Base-by-base conservation (phyloP, 2,329 filamentous ascomycete species). In the Aureobasidium leucospermi region DNA sequence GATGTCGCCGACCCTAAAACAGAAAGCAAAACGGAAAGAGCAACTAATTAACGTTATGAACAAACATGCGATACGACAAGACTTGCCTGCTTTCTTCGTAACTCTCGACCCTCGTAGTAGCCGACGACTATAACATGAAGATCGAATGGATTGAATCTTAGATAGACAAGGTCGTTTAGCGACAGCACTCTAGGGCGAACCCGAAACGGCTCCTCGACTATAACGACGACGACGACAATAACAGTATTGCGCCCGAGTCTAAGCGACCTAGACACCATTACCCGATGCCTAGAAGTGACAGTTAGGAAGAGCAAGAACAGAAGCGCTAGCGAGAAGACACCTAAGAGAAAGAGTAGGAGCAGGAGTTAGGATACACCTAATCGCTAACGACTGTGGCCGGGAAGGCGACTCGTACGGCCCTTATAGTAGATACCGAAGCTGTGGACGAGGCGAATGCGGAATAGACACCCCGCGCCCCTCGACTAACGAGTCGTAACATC, bases 141-240 rank as follows among this genome's bases (percentile, higher is more conserved):
- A 56, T 46, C 41, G 52, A 56, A 36, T 45, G 52, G 52, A 56
- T 56, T 46, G 52, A 56, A 45, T 45, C 41, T 28, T 56, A 29
- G 52, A 46, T 32, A 36, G 41, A 58, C 32, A 31, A 58, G 32
- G 32, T 48, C 32, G 32, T 58, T 48, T 11, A 58, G 53, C 53
- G 31, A 58, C 53, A 58, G 53, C 53, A 58, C 31, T 47, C 53
- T 7, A 56, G 52, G 28, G 52, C 52, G 52, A 58, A 41, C 47
- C 42, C 42, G 32, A 58, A 46, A 48, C 42, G 32, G 23, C 52
- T 36, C 39, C 52, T 43, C 52, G 41, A 28, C 52, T 36, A 56
- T 41, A 16, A 56, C 52, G 11, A 56, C 41, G 53, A 57, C 52
- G 41, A 41, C 38, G 49, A 58, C 42, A 31, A 58, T n/a, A n/a